These are phyloP conservation scores for Chlorella sp. DNA, from an alignment of 139 green algal genomes.

Conservation along the genomic window DNA sequence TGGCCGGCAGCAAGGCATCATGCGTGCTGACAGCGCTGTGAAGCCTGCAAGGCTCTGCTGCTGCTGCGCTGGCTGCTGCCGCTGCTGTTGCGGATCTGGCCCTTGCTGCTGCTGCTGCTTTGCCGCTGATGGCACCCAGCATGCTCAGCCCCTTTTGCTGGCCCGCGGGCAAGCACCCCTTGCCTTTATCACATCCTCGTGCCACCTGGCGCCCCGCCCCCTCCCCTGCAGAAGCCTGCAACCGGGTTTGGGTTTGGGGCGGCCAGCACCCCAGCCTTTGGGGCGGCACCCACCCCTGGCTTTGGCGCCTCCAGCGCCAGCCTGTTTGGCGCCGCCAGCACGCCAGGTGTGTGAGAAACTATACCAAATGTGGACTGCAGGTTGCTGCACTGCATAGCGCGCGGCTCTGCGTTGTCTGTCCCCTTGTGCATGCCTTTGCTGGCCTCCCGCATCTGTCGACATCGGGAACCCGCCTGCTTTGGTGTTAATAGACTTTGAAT, in stretches of 20 bases:
- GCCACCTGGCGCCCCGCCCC: background rate
- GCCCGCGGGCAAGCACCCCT: background rate
- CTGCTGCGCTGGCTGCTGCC: background rate
- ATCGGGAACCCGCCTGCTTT: background rate
- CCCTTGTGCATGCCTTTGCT: background rate
- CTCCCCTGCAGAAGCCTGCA: background rate
- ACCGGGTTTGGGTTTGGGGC: conserved; percentile 61
- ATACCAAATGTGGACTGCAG: background rate
- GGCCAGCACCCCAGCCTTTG: conserved; percentile 61
- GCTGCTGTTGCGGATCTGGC: too few relatives aligned
- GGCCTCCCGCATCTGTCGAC: background rate
- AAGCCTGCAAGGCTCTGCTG: background rate
- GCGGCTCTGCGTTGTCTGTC: background rate
- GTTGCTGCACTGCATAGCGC: background rate
- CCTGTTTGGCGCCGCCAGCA: conserved; percentile 35
- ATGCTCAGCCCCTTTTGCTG: too few relatives aligned
- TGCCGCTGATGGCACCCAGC: too few relatives aligned
- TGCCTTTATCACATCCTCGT: background rate
- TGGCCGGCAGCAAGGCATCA: too few relatives aligned
- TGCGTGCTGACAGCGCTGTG: background rate
- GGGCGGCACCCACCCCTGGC: conserved; percentile 42
- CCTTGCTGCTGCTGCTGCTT: too few relatives aligned
- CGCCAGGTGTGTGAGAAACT: background rate
- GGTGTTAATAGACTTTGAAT: too few relatives aligned
- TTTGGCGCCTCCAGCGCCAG: conserved; percentile 35